Base-by-base conservation (phyloP, 768 basidiomycete genomes). In the Amanita molliuscula region DNA sequence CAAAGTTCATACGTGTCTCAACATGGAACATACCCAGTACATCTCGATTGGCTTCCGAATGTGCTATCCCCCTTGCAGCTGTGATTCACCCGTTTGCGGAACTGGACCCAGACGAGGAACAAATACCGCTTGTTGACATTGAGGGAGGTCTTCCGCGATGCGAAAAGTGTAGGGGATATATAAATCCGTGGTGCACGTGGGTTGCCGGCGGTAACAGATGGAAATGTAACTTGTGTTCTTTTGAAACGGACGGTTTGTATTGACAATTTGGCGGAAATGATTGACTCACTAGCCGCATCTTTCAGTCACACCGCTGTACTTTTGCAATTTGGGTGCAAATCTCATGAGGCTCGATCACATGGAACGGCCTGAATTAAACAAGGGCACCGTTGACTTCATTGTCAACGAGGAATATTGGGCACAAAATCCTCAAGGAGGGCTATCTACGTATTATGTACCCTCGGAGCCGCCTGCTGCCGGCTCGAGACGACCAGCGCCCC, bases 161-260 rank as follows among this genome's bases (percentile, higher is more conserved):
- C 58, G 77, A 73, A 40, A 72, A 77, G 29, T 99, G 96, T 64
- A 75, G 89, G 56, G 89, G 76, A 0, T 99, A 98, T 63, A 73
- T 99, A 57, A 98, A 97, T 60, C 87, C 93, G 0, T 98, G 92
- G 92, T 91, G 85, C 63, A 70, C 70, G 21, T 99, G 90, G 82
- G 67, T 77, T 16, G 76, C 84, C 7, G 88, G 88, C 2, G 96
- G 96, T 4, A 74, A 76, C 52, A 79, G 74, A 56, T 99, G 94
- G 90, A 81, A 75, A 58, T 99, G 96, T 63, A 98, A 98, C 71
- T 62, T 99, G 13, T 99, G 96, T 66, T 67, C 71, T 2, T 77
- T 82, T 55, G 79, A 86, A 59, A 91, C 88, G n/a, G 75, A 81
- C 70, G 93, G 95, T 94, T 56, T 57, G 84, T 59, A 6, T 26